Evolutionary conservation across 208 protist species (phyloP).

Genomic region (Trypanosoma grayi): DNA sequence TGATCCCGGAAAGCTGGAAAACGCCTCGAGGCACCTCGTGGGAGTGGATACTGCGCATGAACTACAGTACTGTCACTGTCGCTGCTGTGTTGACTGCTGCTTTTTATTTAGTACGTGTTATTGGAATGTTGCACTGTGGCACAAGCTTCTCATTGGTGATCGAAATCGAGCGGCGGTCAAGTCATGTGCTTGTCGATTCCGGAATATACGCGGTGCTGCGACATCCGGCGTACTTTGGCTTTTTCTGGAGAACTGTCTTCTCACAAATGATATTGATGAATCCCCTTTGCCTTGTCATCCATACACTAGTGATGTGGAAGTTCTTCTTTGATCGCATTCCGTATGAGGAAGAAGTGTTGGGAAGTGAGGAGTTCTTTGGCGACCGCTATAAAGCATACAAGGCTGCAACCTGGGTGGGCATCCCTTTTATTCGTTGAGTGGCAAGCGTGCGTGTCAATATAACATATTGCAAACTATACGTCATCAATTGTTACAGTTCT

Average conservation of each 20-base stretch:
- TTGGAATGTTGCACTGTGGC: constrained; percentile 81
- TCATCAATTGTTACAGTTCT: not conserved
- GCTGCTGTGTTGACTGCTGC: constrained; percentile 38
- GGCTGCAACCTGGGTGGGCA: constrained; percentile 62
- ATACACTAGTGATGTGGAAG: constrained; percentile 77
- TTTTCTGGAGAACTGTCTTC: constrained; percentile 91
- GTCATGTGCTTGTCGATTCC: constrained; percentile 85
- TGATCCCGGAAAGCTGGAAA: constrained; percentile 65
- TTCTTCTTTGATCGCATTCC: constrained; percentile 92
- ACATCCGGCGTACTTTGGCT: constrained; percentile 96
- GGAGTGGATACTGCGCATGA: constrained; percentile 38
- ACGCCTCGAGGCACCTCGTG: constrained; percentile 18
- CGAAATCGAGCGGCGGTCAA: constrained; percentile 43
- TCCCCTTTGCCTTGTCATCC: constrained; percentile 79
- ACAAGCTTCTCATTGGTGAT: constrained; percentile 85
- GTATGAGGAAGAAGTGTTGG: constrained; percentile 84
- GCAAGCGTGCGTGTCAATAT: no score
- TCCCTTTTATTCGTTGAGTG: constrained; percentile 93
- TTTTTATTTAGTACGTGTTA: constrained; percentile 75
- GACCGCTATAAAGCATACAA: constrained; percentile 84
- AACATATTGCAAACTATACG: not conserved
- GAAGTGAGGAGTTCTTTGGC: constrained; percentile 85
- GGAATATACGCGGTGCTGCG: constrained; percentile 91
- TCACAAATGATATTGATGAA: constrained; percentile 94
- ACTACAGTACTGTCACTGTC: constrained; percentile 24